These are phyloP conservation scores for Sporisorium graminicola DNA, from an alignment of 1,284 basidiomycete genomes.

Conservation along the genomic window DNA sequence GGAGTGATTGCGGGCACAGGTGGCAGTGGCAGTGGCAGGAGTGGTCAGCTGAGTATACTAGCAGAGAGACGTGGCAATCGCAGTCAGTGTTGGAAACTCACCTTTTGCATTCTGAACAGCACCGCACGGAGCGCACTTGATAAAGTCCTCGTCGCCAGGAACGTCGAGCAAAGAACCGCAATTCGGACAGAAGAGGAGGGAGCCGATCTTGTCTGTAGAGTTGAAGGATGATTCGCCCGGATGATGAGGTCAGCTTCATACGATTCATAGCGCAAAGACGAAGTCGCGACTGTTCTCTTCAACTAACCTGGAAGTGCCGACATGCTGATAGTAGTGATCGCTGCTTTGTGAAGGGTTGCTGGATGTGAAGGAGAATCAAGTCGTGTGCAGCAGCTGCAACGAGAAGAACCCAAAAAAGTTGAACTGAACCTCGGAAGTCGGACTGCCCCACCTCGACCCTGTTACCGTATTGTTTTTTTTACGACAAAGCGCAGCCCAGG, in stretches of 20 bases:
- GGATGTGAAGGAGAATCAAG: not conserved
- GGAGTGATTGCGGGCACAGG: not conserved
- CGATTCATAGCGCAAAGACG: not conserved
- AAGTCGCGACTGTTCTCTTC: not conserved
- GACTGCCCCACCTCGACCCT: conserved; percentile 20
- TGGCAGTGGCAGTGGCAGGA: too few species aligned
- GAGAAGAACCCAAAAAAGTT: conserved; percentile 19
- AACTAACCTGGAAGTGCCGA: conserved; percentile 35
- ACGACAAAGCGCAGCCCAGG: too few species aligned
- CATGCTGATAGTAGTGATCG: conserved; percentile 13
- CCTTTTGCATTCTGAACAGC: conserved; percentile 78
- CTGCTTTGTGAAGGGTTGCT: not conserved
- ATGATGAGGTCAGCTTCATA: not conserved
- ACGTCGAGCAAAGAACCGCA: conserved; percentile 91
- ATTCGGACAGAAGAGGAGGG: conserved; percentile 90
- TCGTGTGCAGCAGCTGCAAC: conserved; percentile 5
- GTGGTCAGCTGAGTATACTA: not conserved
- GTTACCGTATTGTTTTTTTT: not conserved
- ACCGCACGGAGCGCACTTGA: conserved; percentile 89
- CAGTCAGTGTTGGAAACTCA: conserved; percentile 26
- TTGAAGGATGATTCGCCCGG: not conserved
- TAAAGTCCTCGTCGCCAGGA: conserved; percentile 81
- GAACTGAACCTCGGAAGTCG: conserved; percentile 35
- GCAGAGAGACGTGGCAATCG: not conserved
- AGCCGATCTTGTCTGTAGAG: conserved; percentile 75